Base-by-base conservation (phyloP, 257 asterid species). In the Euphrasia confusa region DNA sequence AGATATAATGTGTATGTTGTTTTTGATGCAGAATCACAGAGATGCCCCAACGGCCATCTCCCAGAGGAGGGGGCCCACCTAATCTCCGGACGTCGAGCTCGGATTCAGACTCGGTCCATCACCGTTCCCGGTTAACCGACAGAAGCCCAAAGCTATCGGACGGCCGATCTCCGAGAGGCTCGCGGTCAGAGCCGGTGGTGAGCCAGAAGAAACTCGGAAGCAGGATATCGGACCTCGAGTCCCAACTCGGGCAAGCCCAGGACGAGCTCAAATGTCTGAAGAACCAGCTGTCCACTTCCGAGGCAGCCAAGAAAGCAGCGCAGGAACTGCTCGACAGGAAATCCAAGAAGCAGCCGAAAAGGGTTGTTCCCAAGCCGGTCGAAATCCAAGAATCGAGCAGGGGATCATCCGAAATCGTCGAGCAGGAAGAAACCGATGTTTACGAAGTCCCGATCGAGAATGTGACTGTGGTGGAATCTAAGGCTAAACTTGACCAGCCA, bases 181-280 rank as follows among this genome's bases (percentile, higher is more conserved):
- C 84, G 2, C 88, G 10, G 9, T 21, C 61, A 11, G 27, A 79
- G 37, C 65, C 87, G 1, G 28, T 66, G 57, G 28, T 66, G 57
- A 80, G 73, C 63, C 94, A 83, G 55, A 89, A 81, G 89, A 92
- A 89, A 74, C 89, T 92, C 4, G 95, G 97, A 4, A 77, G 83
- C 15, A 80, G 95, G 35, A 92, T 92, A 68, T 83, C 96, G 0
- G 95, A 83, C 70, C 77, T 92, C 80, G 99, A 92, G 60, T 81
- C 94, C 28, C 99, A 86, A 65, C 96, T 92, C 42, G 97, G 95
- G 14, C 93, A 86, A 71, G 97, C 97, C 0, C 98, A 86, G 69
- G 78, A 64, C 2, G 97, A 92, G 80, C 88, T 92, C 64, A 84
- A 81, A 61, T 60, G 71, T 61, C 85, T 92, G 11, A 92, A 92